Evolutionary conservation across 73 alveolate genomes (phyloP).

Genomic region (Symbiodinium natans): DNA sequence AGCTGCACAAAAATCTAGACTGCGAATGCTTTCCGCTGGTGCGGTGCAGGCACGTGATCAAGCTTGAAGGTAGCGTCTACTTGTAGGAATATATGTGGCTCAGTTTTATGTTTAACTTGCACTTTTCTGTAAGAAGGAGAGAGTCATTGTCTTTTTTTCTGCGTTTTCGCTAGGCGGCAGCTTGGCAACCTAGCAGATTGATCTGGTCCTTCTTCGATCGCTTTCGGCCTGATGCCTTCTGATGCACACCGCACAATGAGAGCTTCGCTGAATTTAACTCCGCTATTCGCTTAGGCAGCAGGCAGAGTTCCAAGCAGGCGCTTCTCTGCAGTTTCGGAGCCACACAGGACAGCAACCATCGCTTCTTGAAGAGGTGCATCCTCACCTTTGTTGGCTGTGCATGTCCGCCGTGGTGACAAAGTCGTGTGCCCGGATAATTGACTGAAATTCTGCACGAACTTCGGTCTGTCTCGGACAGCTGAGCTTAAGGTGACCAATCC

Average conservation of each 20-base stretch:
- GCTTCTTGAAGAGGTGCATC: background rate
- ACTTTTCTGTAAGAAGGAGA: no score
- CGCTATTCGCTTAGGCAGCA: background rate
- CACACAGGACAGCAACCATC: background rate
- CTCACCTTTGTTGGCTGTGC: background rate
- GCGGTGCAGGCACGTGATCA: background rate
- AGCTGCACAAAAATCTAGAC: background rate
- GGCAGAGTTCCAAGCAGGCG: background rate
- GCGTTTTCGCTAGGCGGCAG: background rate
- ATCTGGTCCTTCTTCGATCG: background rate
- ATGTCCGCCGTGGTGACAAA: constrained; percentile 31
- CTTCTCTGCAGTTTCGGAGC: background rate
- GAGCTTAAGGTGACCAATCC: constrained; percentile 14
- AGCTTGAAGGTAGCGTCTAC: background rate
- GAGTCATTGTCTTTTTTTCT: background rate
- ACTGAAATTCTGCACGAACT: background rate
- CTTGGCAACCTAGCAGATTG: constrained; percentile 26
- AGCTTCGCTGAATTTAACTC: no score
- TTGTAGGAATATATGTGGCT: no score
- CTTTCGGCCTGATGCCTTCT: background rate
- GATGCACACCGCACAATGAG: no score
- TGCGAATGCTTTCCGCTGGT: background rate
- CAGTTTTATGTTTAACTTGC: no score
- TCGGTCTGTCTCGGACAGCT: background rate
- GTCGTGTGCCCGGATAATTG: background rate